These are phyloP conservation scores for Marchantia polymorpha DNA, from an alignment of 225 moss, liverwort and hornwort species.

Conservation along the genomic window DNA sequence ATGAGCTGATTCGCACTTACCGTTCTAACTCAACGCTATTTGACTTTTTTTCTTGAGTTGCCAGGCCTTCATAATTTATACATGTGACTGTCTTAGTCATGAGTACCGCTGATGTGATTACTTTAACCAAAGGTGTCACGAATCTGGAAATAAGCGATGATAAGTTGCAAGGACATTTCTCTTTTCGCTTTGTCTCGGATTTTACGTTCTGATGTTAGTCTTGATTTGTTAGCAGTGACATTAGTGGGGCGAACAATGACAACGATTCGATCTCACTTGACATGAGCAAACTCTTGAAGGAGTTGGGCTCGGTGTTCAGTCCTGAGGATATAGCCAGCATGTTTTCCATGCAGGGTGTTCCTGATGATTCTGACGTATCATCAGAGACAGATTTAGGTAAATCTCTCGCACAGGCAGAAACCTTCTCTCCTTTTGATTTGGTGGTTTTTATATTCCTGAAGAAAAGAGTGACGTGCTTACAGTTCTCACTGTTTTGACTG, in stretches of 20 bases:
- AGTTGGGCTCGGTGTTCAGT: slow-evolving; percentile 70
- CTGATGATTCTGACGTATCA: slow-evolving; percentile 47
- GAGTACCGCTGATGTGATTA: not conserved
- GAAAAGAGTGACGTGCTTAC: not conserved
- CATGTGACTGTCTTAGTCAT: not conserved
- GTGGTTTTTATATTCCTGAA: not conserved
- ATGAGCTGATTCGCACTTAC: not conserved
- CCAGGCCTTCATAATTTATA: not conserved
- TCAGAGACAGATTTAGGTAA: slow-evolving; percentile 69
- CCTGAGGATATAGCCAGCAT: slow-evolving; percentile 42
- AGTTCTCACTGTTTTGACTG: not conserved
- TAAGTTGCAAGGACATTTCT: not conserved
- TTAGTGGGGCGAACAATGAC: slow-evolving; percentile 40
- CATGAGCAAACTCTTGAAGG: slow-evolving; percentile 65
- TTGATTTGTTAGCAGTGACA: not conserved
- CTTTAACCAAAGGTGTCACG: not conserved
- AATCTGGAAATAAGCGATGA: not conserved
- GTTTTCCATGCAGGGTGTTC: slow-evolving; percentile 27
- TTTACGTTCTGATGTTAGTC: not conserved
- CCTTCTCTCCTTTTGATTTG: not conserved
- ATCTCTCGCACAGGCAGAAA: not conserved
- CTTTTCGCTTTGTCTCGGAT: not conserved
- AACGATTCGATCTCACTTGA: slow-evolving; percentile 53
- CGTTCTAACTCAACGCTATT: not conserved
- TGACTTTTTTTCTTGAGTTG: not conserved